A percentile compares a stretch with the other conserved stretches of the same genome.
These are phyloP conservation scores for Sanghuangporus sanghuang DNA, from an alignment of 1,284 basidiomycete genomes.

Conservation along the genomic window DNA sequence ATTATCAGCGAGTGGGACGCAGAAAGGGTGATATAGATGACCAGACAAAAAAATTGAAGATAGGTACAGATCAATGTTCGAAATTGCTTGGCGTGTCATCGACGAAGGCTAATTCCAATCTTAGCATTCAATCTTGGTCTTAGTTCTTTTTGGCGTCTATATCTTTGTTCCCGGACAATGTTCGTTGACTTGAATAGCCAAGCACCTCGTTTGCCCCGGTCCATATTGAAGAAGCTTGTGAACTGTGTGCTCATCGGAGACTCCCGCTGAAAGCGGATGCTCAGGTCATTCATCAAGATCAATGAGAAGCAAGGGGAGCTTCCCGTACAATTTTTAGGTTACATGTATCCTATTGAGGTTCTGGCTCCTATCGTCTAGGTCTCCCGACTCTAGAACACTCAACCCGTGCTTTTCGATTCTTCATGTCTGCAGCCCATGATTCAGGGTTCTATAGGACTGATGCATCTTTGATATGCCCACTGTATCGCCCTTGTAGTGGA, in stretches of 20 bases:
- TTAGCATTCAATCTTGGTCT: not conserved
- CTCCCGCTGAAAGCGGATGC: not conserved
- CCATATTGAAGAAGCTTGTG: not conserved
- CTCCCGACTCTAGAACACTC: not conserved
- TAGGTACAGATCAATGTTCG: not conserved
- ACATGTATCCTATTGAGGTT: not conserved
- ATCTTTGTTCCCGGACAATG: not conserved
- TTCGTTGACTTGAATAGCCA: not conserved
- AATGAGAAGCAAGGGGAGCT: not conserved
- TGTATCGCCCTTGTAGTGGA: not conserved
- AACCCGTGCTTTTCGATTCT: not conserved
- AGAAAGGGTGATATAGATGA: constrained; percentile 4
- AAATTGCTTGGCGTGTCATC: not conserved
- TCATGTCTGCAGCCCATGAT: not conserved
- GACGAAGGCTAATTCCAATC: not conserved
- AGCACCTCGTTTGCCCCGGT: not conserved
- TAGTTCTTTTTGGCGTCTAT: not conserved
- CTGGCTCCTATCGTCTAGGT: not conserved
- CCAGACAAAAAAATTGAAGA: too few species aligned
- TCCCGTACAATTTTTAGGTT: not conserved
- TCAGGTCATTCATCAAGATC: not conserved
- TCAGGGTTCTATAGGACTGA: not conserved
- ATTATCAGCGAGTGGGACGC: constrained; percentile 33
- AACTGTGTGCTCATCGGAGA: not conserved
- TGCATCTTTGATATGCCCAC: not conserved